These are phyloP conservation scores for Fraxinus floribunda DNA, from an alignment of 305 asterid genomes.

Conservation along the genomic window DNA sequence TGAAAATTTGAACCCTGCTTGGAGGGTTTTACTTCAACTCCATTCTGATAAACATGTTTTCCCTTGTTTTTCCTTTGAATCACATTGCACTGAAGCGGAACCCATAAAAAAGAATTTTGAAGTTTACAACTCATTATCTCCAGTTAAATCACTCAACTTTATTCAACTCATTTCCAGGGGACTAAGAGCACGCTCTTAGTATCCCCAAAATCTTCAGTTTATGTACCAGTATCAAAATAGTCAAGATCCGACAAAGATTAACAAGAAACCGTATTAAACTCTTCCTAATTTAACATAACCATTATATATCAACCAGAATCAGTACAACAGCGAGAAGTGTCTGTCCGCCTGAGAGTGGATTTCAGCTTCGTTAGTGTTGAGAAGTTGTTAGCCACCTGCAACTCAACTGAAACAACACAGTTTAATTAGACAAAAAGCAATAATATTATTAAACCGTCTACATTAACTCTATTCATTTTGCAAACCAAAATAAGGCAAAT, in stretches of 20 bases:
- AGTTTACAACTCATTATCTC: conserved; percentile 56
- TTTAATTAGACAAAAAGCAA: background rate
- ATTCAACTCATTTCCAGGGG: conserved; percentile 62
- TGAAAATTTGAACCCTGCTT: conserved; percentile 37
- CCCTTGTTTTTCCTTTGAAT: conserved; percentile 39
- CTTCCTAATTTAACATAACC: conserved; percentile 12
- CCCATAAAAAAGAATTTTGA: conserved; percentile 63
- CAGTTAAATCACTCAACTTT: conserved; percentile 23
- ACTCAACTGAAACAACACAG: background rate
- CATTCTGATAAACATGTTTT: conserved; percentile 28
- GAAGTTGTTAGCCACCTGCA: background rate
- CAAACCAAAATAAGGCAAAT: background rate
- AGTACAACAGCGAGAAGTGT: background rate
- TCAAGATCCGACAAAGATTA: conserved; percentile 28
- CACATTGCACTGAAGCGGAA: conserved; percentile 47
- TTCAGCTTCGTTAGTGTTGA: background rate
- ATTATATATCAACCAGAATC: background rate
- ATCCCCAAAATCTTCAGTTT: conserved; percentile 50
- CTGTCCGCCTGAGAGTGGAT: background rate
- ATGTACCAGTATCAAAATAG: conserved; percentile 27
- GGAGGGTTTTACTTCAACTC: conserved; percentile 34
- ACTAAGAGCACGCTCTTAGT: conserved; percentile 91
- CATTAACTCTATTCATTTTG: background rate
- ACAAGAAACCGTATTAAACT: conserved; percentile 14
- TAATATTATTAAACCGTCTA: background rate